phyloP scores from a whole-genome alignment of 2,329 filamentous ascomycete species.

The Colletotrichum phormii region DNA sequence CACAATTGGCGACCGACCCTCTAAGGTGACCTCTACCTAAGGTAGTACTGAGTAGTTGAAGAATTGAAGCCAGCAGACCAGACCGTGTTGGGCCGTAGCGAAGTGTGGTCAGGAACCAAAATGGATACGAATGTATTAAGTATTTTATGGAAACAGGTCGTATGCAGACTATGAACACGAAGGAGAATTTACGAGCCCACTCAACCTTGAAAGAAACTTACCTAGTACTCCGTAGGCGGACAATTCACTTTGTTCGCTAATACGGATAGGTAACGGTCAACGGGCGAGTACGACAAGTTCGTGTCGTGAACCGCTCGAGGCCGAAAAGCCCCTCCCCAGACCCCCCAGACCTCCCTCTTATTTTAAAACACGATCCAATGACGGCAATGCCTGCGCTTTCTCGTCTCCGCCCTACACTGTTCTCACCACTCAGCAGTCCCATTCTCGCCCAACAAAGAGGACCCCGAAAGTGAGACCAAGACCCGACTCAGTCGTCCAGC shows the following conservation, averaged over 20 bases:
- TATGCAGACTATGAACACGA: neutral
- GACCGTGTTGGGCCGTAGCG: neutral
- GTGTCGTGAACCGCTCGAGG: neutral
- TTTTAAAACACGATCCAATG: slow-evolving; percentile 33
- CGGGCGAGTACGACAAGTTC: slow-evolving; percentile 1
- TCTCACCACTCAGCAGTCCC: neutral
- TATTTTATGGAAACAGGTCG: neutral
- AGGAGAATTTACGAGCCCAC: neutral
- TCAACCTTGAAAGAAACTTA: neutral
- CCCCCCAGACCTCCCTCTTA: slow-evolving; percentile 32
- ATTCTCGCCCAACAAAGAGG: neutral
- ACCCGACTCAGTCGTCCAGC: neutral
- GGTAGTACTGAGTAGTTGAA: no score
- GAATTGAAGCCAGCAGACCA: neutral
- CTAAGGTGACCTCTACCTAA: no score
- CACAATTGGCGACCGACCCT: neutral
- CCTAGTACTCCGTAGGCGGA: neutral
- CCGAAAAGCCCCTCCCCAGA: slow-evolving; percentile 3
- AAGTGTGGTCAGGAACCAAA: neutral
- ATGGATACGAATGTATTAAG: neutral
- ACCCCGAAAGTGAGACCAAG: slow-evolving; percentile 19
- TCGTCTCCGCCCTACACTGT: neutral
- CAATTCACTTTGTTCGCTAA: neutral
- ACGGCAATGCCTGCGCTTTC: slow-evolving; percentile 26
- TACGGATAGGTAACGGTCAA: neutral